Base-by-base conservation (phyloP, 2,329 filamentous ascomycete genomes). In the Trematosphaeria pertusa region DNA sequence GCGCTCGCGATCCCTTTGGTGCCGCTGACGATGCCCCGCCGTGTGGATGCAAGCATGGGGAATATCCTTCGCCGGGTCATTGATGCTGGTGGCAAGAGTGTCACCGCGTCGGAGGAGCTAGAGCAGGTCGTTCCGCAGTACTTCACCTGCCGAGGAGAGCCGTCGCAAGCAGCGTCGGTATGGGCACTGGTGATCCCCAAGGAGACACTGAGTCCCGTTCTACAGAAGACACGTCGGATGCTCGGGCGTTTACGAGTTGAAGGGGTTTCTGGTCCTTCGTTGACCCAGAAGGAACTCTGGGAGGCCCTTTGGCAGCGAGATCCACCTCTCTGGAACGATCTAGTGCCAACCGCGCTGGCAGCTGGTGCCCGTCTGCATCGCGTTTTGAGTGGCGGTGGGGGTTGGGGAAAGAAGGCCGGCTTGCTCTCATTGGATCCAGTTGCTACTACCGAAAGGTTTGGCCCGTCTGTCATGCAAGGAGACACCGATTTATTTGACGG, bases 391-490 rank as follows among this genome's bases (percentile, higher is more conserved):
- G 90, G 90, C 4, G 90, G 90, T 35, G 90, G 90, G 32, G 90
- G 90, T 15, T 95, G 90, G 90, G 90, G 90, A 12, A 77, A 82
- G 45, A 94, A 93, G 67, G 85, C 87, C 59, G 90, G 90, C 0
- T 75, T 95, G 0, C 74, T 95, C 3, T 90, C 89, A 5, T 78
- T 95, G 3, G 89, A 94, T 62, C 88, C 90, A 2, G 51, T 59
- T 19, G 48, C 62, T 8, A 32, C 34, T 7, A 54, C 33, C 19
- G 34, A 47, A 19, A 24, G 49, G 6, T n/a, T 22, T 10, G n/a
- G 41, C 2, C 26, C 47, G 11, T 36, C 39, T n/a, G 40, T 15
- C 3, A 30, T 19, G 9, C 19, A 20, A 11, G 52, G 53, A 17
- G 10, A 36, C 17, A 18, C 44, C 11, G 42, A 43, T 21, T 30